phyloP scores from a whole-genome alignment of 2,329 filamentous ascomycete genomes.

The Colletotrichum liaoningense region DNA sequence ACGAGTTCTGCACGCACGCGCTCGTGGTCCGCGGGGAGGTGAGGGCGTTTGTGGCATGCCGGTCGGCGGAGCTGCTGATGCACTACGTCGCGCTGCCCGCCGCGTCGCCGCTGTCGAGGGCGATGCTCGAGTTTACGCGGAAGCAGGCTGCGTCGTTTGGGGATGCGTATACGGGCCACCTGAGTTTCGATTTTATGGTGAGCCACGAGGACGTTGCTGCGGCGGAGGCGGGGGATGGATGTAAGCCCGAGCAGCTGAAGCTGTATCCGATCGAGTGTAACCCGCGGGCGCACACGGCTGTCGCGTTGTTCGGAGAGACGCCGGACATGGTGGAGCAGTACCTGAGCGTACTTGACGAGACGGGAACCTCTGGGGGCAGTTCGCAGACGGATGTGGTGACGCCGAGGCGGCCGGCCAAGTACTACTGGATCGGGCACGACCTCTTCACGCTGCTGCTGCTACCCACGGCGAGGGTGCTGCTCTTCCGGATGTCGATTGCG shows the following conservation, averaged over 20 bases:
- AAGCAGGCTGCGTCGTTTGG: slow-evolving; percentile 64
- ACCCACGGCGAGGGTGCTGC: slow-evolving; percentile 59
- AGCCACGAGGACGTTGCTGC: slow-evolving; percentile 52
- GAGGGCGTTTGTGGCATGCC: slow-evolving; percentile 75
- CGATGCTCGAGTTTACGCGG: slow-evolving; percentile 75
- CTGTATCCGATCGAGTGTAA: slow-evolving; percentile 80
- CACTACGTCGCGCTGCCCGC: slow-evolving; percentile 71
- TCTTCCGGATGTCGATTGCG: background rate
- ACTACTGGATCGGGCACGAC: slow-evolving; percentile 78
- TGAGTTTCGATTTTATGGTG: slow-evolving; percentile 79
- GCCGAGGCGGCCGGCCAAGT: slow-evolving; percentile 41
- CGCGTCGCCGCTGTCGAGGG: slow-evolving; percentile 63
- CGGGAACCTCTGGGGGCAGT: slow-evolving; percentile 35
- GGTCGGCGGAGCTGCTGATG: slow-evolving; percentile 71
- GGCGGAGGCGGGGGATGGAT: slow-evolving; percentile 46
- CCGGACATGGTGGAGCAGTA: slow-evolving; percentile 64
- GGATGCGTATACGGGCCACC: slow-evolving; percentile 71
- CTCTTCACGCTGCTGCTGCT: slow-evolving; percentile 63
- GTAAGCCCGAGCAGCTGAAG: slow-evolving; percentile 13
- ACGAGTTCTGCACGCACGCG: slow-evolving; percentile 79
- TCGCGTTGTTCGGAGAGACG: slow-evolving; percentile 67
- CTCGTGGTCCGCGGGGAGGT: slow-evolving; percentile 74
- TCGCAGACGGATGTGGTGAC: slow-evolving; percentile 14
- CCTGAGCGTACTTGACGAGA: slow-evolving; percentile 54
- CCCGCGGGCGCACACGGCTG: slow-evolving; percentile 75